Base-by-base conservation (phyloP, 2,329 filamentous ascomycete species). In the Ophiostoma triangulosporum region DNA sequence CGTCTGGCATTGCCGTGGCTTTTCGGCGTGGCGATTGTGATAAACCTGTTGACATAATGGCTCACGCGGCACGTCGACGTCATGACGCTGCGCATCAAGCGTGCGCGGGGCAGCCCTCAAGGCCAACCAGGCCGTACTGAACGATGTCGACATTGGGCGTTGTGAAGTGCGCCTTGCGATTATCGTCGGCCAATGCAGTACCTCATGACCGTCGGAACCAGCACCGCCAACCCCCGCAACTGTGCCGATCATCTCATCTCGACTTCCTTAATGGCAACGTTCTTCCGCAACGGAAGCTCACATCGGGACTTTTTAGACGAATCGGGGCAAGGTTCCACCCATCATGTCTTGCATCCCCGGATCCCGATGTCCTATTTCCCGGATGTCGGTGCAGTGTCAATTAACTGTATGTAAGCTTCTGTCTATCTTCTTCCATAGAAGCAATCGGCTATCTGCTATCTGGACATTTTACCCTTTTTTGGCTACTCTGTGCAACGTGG, bases 1-100 rank as follows among this genome's bases (percentile, higher is more conserved):
- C 68, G 0, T 75, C 75, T 57, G 68, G 64, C 0, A 63, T 68
- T 2, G 69, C 72, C 1, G 73, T 73, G 66, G 69, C 62, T 0
- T 61, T 74, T 1, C 0, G 70, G 65, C 4, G 61, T 65, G 22
- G 74, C 72, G 54, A 65, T 68, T 4, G 54, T 69, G 6, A 63
- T 68, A 32, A 73, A 68, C 1, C 50, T 68, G 4, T 43, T 69
- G 1, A 72, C 71, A 0, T 75, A 71, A 72, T 71, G 68, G 65
- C 63, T 70, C 11, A 74, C 70, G 3, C 60, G 68, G 50, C 63
- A 66, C 49, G 71, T 70, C 2, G 71, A 74, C 58, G 61, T 63
- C 4, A 68, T 73, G 32, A 74, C 72, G 14, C 64, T 72, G 22
- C 64, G 61, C 51, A 58, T 73, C 53, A 74, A 73, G 63, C 59